A percentile compares a stretch with the other conserved stretches of the same genome.
phyloP scores from a whole-genome alignment of 352 stramenopile species.

The Phytophthora citrophthora region DNA sequence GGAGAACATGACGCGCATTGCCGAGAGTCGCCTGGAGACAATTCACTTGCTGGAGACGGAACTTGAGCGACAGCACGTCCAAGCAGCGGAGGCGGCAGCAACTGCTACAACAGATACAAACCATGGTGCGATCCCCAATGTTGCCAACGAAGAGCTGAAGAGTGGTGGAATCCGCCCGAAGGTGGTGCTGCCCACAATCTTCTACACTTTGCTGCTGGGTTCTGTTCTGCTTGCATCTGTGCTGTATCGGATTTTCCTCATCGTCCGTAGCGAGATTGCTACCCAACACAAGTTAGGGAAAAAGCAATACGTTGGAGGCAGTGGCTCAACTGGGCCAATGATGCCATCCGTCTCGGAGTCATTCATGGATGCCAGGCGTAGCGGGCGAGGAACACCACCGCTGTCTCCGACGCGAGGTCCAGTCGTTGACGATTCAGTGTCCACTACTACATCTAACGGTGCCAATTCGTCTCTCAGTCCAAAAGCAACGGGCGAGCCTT shows the following conservation, averaged over 20 bases:
- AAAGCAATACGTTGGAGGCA: conserved; percentile 18
- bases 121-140: background rate
- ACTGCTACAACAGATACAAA: conserved; percentile 24
- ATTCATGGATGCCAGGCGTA: conserved; percentile 21
- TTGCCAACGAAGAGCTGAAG: conserved; percentile 19
- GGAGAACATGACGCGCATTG: conserved; percentile 73
- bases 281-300: conserved; percentile 38
- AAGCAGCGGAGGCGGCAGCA: conserved; percentile 46
- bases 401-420: conserved; percentile 32
- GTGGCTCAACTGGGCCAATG: conserved; percentile 7
- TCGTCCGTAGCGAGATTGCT: conserved; percentile 53
- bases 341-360: conserved; percentile 36
- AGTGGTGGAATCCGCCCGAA: conserved; percentile 20
- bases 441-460: conserved; percentile 7
- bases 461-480: conserved; percentile 36
- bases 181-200: conserved; percentile 57
- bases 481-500: conserved; percentile 28
- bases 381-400: conserved; percentile 30
- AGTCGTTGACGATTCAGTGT: conserved; percentile 27
- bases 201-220: conserved; percentile 59
- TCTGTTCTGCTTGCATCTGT: conserved; percentile 50
- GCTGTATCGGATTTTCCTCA: conserved; percentile 59
- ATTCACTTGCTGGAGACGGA: conserved; percentile 79
- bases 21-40: conserved; percentile 68
- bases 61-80: conserved; percentile 65